These are phyloP conservation scores for Amanita pseudoporphyria DNA, from an alignment of 768 basidiomycete genomes.

Conservation along the genomic window DNA sequence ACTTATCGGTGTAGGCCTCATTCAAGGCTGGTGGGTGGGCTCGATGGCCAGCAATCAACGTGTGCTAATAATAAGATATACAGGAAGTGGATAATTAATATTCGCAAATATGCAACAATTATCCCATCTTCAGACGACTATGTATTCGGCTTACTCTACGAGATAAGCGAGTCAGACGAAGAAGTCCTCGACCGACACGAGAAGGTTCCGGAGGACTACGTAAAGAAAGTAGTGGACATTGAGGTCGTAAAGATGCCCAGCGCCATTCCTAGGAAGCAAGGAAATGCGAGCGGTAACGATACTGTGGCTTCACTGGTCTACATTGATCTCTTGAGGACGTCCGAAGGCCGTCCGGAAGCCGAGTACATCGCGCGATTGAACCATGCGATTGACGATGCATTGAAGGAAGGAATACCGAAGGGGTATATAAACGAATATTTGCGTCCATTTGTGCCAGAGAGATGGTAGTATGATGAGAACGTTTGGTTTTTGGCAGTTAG, in stretches of 20 bases:
- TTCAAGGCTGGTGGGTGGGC: slow-evolving; percentile 30
- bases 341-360: slow-evolving; percentile 23
- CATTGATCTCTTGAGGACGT: slow-evolving; percentile 25
- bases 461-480: too few relatives aligned
- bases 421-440: slow-evolving; percentile 34
- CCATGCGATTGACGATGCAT: slow-evolving; percentile 31
- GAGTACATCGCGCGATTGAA: slow-evolving; percentile 41
- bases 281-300: neutral
- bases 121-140: slow-evolving; percentile 29
- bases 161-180: slow-evolving; percentile 32
- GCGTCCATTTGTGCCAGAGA: too few relatives aligned
- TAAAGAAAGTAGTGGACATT: slow-evolving; percentile 24
- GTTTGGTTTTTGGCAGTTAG: too few relatives aligned
- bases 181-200: slow-evolving; percentile 33
- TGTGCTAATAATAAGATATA: neutral
- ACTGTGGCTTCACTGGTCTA: slow-evolving; percentile 26
- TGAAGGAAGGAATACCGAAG: slow-evolving; percentile 27
- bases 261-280: neutral
- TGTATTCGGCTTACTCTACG: slow-evolving; percentile 34
- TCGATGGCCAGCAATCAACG: neutral
- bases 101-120: slow-evolving; percentile 34
- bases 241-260: slow-evolving; percentile 11
- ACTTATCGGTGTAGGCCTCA: slow-evolving; percentile 28
- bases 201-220: slow-evolving; percentile 26
- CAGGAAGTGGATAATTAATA: slow-evolving; percentile 42